A percentile compares a stretch with the other conserved stretches of the same genome.
phyloP scores from a whole-genome alignment of 192 early-diverging fungal genomes.

The Coemansia sp. region DNA sequence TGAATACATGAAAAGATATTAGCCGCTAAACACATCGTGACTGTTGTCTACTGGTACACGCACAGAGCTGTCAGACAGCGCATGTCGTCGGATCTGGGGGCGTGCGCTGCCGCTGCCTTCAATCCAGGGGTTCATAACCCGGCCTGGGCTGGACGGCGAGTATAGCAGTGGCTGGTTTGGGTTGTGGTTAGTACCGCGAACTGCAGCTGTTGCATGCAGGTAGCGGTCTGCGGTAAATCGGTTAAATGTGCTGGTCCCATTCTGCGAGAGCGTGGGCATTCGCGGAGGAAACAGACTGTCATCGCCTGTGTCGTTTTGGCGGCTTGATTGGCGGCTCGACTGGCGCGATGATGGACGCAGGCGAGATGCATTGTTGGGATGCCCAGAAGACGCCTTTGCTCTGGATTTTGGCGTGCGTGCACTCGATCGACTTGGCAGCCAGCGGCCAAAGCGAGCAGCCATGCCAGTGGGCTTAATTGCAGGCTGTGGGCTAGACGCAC shows the following conservation, averaged over 20 bases:
- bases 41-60: not conserved
- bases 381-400: slow-evolving; percentile 13
- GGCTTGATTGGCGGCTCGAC: slow-evolving; percentile 47
- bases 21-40: not conserved
- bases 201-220: slow-evolving; percentile 12
- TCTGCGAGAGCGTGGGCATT: slow-evolving; percentile 4
- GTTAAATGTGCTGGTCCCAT: slow-evolving; percentile 9
- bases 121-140: slow-evolving; percentile 38
- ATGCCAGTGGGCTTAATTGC: slow-evolving; percentile 28
- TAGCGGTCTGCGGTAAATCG: slow-evolving; percentile 17
- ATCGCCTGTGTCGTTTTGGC: slow-evolving; percentile 21
- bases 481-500: not conserved
- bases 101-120: slow-evolving; percentile 13
- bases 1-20: slow-evolving; percentile 2
- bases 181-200: slow-evolving; percentile 5
- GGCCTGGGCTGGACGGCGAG: slow-evolving; percentile 48
- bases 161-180: slow-evolving; percentile 21
- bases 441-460: slow-evolving; percentile 40
- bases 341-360: slow-evolving; percentile 52
- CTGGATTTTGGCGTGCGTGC: slow-evolving; percentile 4
- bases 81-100: slow-evolving; percentile 32
- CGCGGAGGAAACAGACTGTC: slow-evolving; percentile 25
- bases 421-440: slow-evolving; percentile 22
- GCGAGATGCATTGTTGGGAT: slow-evolving; percentile 31
- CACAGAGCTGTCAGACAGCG: slow-evolving; percentile 35